These are phyloP conservation scores for Jamesozyma rosinii DNA, from an alignment of 805 yeast species.

Conservation along the genomic window DNA sequence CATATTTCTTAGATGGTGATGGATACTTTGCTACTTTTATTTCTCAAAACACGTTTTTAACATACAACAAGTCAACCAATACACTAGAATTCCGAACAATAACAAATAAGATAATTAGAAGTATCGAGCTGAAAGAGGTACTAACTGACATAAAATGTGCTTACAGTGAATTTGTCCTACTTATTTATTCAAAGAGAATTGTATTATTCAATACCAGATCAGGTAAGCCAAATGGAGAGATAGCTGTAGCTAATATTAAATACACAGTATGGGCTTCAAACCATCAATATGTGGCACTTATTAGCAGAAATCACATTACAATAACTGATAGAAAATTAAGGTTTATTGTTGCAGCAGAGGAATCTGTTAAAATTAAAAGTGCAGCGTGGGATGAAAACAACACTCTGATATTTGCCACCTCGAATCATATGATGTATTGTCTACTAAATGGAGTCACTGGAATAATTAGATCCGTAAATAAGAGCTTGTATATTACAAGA, in stretches of 20 bases:
- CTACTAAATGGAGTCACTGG: conserved; percentile 91
- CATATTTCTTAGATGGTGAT: conserved; percentile 64
- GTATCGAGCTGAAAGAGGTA: conserved; percentile 56
- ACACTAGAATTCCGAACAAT: conserved; percentile 76
- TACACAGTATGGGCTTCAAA: conserved; percentile 82
- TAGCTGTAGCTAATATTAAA: conserved; percentile 67
- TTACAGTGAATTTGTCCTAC: conserved; percentile 73
- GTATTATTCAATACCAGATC: conserved; percentile 86
- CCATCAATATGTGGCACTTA: conserved; percentile 75
- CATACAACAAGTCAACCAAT: conserved; percentile 52
- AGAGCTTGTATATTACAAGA: conserved; percentile 71
- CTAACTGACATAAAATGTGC: conserved; percentile 66
- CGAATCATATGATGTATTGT: conserved; percentile 89
- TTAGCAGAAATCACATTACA: conserved; percentile 84
- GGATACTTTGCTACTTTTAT: conserved; percentile 86
- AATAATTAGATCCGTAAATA: conserved; percentile 80
- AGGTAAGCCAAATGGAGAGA: conserved; percentile 60
- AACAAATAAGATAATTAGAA: conserved; percentile 68
- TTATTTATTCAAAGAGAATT: conserved; percentile 63
- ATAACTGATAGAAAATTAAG: conserved; percentile 74
- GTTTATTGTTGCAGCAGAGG: conserved; percentile 74
- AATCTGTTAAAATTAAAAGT: conserved; percentile 90
- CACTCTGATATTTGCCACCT: conserved; percentile 83
- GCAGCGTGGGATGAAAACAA: conserved; percentile 97
- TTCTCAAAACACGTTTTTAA: conserved; percentile 87